Conservation (phyloP, 1,284 basidiomycete species). For the Tilletiopsis washingtonensis region DNA sequence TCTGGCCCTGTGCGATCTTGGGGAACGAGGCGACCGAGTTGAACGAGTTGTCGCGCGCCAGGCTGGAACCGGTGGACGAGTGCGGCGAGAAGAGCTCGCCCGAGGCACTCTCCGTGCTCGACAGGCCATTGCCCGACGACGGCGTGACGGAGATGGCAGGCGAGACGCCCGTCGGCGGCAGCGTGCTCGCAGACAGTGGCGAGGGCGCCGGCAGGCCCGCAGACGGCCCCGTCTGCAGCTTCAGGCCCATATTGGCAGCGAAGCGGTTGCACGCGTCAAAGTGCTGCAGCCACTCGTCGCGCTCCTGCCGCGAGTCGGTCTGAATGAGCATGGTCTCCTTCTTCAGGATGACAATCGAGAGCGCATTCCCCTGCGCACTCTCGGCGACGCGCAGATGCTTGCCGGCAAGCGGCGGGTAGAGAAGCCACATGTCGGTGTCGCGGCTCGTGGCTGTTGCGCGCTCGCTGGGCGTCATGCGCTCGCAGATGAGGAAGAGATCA, state of each 20-base stretch:
- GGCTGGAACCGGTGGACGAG: slow-evolving; percentile 1
- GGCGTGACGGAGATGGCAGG: slow-evolving; percentile 37
- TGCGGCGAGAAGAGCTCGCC: slow-evolving; percentile 4
- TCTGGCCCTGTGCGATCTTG: slow-evolving; percentile 5
- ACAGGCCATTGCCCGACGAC: slow-evolving; percentile 15
- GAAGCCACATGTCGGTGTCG: slow-evolving; percentile 73
- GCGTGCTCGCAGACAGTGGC: not conserved
- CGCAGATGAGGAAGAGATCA: slow-evolving; percentile 75
- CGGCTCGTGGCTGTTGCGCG: slow-evolving; percentile 13
- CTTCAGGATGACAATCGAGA: slow-evolving; percentile 75
- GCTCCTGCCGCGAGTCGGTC: slow-evolving; percentile 57
- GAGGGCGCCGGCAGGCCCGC: not conserved
- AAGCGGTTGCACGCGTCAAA: slow-evolving; percentile 78
- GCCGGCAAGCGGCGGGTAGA: slow-evolving; percentile 89
- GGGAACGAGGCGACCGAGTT: slow-evolving; percentile 32
- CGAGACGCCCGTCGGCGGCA: slow-evolving; percentile 18
- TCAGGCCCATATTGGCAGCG: slow-evolving; percentile 53
- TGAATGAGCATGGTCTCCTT: slow-evolving; percentile 75
- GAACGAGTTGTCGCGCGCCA: slow-evolving; percentile 23
- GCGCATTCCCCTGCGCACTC: slow-evolving; percentile 60
- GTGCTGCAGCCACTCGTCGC: slow-evolving; percentile 65
- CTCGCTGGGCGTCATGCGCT: slow-evolving; percentile 34
- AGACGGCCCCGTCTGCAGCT: slow-evolving; percentile 28
- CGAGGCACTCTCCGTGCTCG: slow-evolving; percentile 3
- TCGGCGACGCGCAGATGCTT: slow-evolving; percentile 62